These are phyloP conservation scores for Fusarium caatingaense DNA, from an alignment of 2,329 filamentous ascomycete genomes.

Conservation along the genomic window DNA sequence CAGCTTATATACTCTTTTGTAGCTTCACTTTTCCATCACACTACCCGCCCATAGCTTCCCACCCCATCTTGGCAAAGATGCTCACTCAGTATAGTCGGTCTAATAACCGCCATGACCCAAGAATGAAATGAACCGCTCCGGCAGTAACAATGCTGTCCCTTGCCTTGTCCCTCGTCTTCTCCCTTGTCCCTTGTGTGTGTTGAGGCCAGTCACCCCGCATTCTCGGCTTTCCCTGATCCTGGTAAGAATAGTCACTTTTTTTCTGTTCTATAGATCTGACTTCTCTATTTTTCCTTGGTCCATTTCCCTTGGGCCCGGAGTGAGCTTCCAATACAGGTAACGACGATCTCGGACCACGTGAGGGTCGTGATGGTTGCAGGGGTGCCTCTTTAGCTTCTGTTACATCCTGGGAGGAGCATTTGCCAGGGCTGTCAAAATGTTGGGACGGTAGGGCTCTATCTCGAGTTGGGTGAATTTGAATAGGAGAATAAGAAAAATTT, in stretches of 20 bases:
- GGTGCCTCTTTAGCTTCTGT: slow-evolving; percentile 10
- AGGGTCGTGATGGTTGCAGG: slow-evolving; percentile 26
- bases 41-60: slow-evolving; percentile 18
- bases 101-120: slow-evolving; percentile 20
- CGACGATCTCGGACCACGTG: slow-evolving; percentile 38
- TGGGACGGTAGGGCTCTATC: slow-evolving; percentile 18
- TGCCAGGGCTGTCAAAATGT: slow-evolving; percentile 21
- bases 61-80: slow-evolving; percentile 18
- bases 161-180: background rate
- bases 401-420: slow-evolving; percentile 14
- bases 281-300: slow-evolving; percentile 26
- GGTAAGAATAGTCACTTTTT: background rate
- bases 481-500: background rate
- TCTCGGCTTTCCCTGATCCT: slow-evolving; percentile 27
- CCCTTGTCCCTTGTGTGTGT: background rate
- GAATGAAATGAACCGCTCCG: slow-evolving; percentile 12
- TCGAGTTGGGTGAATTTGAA: background rate
- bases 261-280: background rate
- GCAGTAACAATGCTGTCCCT: background rate
- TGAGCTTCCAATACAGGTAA: slow-evolving; percentile 44
- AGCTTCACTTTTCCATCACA: slow-evolving; percentile 15
- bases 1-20: too few relatives aligned
- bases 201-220: slow-evolving; percentile 29
- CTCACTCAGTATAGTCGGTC: background rate
- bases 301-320: slow-evolving; percentile 30